These are phyloP conservation scores for Moesziomyces sp. DNA, from an alignment of 1,284 basidiomycete species.

Conservation along the genomic window DNA sequence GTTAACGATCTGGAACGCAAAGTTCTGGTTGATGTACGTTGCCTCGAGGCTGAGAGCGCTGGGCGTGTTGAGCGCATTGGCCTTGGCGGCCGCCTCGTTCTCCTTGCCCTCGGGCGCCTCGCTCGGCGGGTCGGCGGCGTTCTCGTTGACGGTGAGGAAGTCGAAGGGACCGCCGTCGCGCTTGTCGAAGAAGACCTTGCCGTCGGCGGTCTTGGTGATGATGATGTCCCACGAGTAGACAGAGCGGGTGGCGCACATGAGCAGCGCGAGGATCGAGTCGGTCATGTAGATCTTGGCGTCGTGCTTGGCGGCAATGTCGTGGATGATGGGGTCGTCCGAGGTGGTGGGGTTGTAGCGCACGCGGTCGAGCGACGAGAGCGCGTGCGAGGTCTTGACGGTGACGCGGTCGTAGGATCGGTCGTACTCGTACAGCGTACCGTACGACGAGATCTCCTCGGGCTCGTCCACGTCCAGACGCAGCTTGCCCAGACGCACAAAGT, in stretches of 20 bases:
- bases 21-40: conserved; percentile 99
- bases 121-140: conserved; percentile 92
- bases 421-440: conserved; percentile 91
- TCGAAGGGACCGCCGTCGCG: conserved; percentile 91
- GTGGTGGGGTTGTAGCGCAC: conserved; percentile 98
- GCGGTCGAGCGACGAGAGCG: conserved; percentile 90
- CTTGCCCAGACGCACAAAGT: conserved; percentile 92
- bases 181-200: conserved; percentile 96
- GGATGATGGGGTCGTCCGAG: conserved; percentile 83
- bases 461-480: conserved; percentile 82
- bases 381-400: conserved; percentile 85
- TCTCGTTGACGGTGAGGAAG: conserved; percentile 98
- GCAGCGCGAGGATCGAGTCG: conserved; percentile 91
- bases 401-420: conserved; percentile 96
- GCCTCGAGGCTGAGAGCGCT: conserved; percentile 95
- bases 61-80: conserved; percentile 89
- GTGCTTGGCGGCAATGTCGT: conserved; percentile 53
- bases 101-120: conserved; percentile 71
- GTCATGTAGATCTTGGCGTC: conserved; percentile 92
- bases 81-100: conserved; percentile 52
- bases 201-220: conserved; percentile 84
- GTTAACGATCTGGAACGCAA: conserved; percentile 92
- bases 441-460: conserved; percentile 72
- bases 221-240: conserved; percentile 99
- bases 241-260: conserved; percentile 95